Base-by-base conservation (phyloP, 1,139 yeast genomes). In the Protomyces arabidopsidicola region DNA sequence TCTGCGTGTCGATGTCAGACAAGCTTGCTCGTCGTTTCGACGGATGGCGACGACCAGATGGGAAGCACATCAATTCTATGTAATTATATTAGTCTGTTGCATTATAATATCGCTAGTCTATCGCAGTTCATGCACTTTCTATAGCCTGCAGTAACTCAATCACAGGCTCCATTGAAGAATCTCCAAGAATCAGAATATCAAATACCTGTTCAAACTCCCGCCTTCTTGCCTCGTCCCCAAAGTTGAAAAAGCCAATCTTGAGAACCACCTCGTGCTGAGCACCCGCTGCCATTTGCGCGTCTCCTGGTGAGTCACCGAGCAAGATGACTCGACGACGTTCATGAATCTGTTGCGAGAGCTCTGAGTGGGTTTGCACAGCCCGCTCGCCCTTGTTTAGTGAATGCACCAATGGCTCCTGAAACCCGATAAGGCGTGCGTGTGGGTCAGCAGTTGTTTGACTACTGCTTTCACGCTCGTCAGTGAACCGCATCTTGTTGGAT, bases 301-400 rank as follows among this genome's bases (percentile, higher is more conserved):
- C 63, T 5, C 63, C 63, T 10, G 53, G 38, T 2, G 63, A 60
- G 50, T 60, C 63, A 3, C 63, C 63, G 39, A 60, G 36, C 5
- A 60, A 42, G 18, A 60, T 18, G 39, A 60, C 63, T 9, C 53
- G 45, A 8, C 42, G 45, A 6, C 63, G 58, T 18, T 45, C 50
- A 20, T 31, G 55, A 36, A 60, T 42, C 5, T 34, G 24, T 35
- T 45, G 24, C 1, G 58, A 22, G 36, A 54, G 45, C 24, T 53
- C n/a, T 4, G 53, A 39, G 12, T 45, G 45, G 2, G 53, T 24
- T 45, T 53, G 54, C 3, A 60, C 38, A 5, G 59, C 58, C n/a
- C 53, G 58, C 31, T 60, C 63, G 35, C 63, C 63, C 31, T 60
- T 60, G 50, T 60, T 60, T 27, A 60, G 50, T 14, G 63, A 53